Base-by-base conservation (phyloP, 2,329 filamentous ascomycete genomes). In the Fusarium neocosmosporiellum region DNA sequence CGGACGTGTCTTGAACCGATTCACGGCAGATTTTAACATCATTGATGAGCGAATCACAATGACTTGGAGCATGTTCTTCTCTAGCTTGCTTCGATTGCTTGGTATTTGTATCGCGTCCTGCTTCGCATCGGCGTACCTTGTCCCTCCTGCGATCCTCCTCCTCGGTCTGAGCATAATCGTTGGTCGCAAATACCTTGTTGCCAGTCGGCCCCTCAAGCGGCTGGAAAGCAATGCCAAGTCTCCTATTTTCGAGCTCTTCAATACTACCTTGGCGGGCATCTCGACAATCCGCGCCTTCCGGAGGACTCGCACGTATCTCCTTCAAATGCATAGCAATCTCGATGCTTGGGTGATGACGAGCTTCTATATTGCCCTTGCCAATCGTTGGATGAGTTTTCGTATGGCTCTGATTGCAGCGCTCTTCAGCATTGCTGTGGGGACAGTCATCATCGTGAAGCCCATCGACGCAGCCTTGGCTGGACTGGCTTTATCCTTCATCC, bases 181-280 rank as follows among this genome's bases (percentile, higher is more conserved):
- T 60, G 91, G 89, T 1, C 74, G 85, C 3, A 83, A 83, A 36
- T 96, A 93, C 77, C 85, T 96, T 4, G 82, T 86, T 13, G 92
- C 88, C 0, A 92, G 92, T 0, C 86, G 93, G 31, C 92, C 94
- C 36, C 87, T 92, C 66, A 95, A 95, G 82, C 87, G 93, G 1
- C 86, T 96, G 1, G 93, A 96, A 80, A 93, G 90, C 70, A 93
- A 88, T 2, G 88, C 90, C 57, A 95, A 94, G 80, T 93, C 90
- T 0, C 93, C 93, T 0, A 89, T 96, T 0, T 95, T 94, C 73
- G 93, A 95, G 78, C 90, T 93, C 68, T 95, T 95, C 73, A 91
- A 90, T 7, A 90, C 92, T 1, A 89, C 92, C 0, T 86, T 95
- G 5, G 88, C 88, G 0, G 93, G 93, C 7, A 88, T 96, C 18